These are phyloP conservation scores for Pseudonectria foliicola DNA, from an alignment of 2,329 filamentous ascomycete genomes.

Conservation along the genomic window DNA sequence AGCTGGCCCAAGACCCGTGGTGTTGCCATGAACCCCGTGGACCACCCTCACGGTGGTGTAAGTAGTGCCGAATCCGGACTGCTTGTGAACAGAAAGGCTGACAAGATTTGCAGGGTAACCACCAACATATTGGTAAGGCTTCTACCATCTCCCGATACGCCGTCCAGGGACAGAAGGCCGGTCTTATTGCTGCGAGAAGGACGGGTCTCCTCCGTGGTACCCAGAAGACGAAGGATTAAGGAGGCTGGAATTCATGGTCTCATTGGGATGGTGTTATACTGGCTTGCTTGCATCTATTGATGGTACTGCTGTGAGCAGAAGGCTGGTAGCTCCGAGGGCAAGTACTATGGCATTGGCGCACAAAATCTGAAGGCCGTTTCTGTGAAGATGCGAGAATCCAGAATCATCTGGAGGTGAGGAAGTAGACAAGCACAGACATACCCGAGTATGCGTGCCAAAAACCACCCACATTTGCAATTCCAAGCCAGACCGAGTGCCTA, in stretches of 20 bases:
- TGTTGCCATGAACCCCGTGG: constrained; percentile 99
- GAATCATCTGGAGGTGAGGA: constrained; percentile 12
- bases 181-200: constrained; percentile 99
- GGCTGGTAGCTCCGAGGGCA: constrained; percentile 41
- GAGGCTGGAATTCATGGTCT: constrained; percentile 44
- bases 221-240: constrained; percentile 98
- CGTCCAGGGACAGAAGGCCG: constrained; percentile 97
- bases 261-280: constrained; percentile 61
- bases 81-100: constrained; percentile 30
- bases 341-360: constrained; percentile 44
- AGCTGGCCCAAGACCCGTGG: constrained; percentile 99
- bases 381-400: constrained; percentile 16
- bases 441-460: too few species aligned
- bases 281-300: constrained; percentile 54
- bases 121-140: constrained; percentile 99
- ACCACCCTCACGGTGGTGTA: constrained; percentile 95
- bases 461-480: too few species aligned
- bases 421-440: too few species aligned
- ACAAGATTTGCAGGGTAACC: constrained; percentile 67
- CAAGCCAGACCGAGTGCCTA: too few species aligned
- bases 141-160: constrained; percentile 99
- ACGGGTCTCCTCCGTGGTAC: constrained; percentile 99
- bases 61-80: constrained; percentile 26
- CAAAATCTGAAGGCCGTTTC: constrained; percentile 28
- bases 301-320: constrained; percentile 41